Evolutionary conservation across 768 basidiomycete species (phyloP).

Genomic region (Pisolithus microcarpus): DNA sequence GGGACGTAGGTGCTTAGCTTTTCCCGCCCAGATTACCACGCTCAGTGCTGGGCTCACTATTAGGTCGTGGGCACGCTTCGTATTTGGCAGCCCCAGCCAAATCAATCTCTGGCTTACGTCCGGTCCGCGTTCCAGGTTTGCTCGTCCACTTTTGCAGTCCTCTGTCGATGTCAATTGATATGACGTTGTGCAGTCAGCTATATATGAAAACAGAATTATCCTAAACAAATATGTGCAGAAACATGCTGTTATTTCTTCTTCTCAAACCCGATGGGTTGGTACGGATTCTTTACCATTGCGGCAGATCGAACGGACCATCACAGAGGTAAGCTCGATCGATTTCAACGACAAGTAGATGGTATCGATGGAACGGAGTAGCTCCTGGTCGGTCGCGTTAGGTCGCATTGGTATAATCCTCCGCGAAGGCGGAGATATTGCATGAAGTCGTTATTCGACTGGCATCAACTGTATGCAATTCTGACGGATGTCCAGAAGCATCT

Average conservation of each 20-base stretch:
- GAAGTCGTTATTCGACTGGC: slow-evolving; percentile 62
- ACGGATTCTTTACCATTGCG: slow-evolving; percentile 31
- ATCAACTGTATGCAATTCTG: slow-evolving; percentile 48
- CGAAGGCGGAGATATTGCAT: slow-evolving; percentile 58
- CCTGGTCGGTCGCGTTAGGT: slow-evolving; percentile 50
- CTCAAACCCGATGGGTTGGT: slow-evolving; percentile 35
- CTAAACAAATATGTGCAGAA: slow-evolving; percentile 42
- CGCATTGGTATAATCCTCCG: slow-evolving; percentile 62
- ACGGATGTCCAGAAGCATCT: slow-evolving; percentile 14
- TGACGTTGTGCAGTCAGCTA: slow-evolving; percentile 37
- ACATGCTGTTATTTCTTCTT: slow-evolving; percentile 46
- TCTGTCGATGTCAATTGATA: background rate
- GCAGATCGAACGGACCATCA: slow-evolving; percentile 34
- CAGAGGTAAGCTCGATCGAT: slow-evolving; percentile 23
- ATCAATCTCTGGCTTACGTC: slow-evolving; percentile 45
- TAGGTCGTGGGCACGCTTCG: slow-evolving; percentile 47
- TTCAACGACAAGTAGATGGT: background rate
- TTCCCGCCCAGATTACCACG: background rate
- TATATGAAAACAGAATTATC: slow-evolving; percentile 49
- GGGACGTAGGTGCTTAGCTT: slow-evolving; percentile 45
- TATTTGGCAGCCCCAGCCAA: slow-evolving; percentile 38
- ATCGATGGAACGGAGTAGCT: slow-evolving; percentile 33
- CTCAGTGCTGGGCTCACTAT: background rate
- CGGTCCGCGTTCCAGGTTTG: slow-evolving; percentile 57
- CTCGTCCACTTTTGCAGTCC: background rate